Evolutionary conservation across 2,329 filamentous ascomycete genomes (phyloP).

Genomic region (Botrytis hyacinthi): DNA sequence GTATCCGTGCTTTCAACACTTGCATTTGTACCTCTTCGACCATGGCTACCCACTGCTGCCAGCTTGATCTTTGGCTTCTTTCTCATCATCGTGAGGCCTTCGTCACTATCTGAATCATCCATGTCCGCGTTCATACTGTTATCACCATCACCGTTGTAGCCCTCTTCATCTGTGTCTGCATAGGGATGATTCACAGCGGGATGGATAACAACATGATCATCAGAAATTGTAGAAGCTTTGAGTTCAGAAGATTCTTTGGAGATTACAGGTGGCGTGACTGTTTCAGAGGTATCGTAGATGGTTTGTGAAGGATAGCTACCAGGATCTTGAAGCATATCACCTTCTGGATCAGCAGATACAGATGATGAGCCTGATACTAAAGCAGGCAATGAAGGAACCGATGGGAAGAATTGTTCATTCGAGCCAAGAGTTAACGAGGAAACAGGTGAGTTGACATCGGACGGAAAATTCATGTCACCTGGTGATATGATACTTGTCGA

Average conservation of each 20-base stretch:
- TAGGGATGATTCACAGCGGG: conserved; percentile 18
- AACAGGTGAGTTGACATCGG: conserved; percentile 35
- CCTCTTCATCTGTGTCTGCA: conserved; percentile 34
- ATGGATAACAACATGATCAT: conserved; percentile 18
- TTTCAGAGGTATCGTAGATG: conserved; percentile 33
- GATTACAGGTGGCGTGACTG: conserved; percentile 33
- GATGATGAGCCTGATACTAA: conserved; percentile 63
- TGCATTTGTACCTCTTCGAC: conserved; percentile 57
- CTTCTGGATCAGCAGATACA: conserved; percentile 61
- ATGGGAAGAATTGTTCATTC: conserved; percentile 46
- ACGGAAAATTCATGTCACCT: conserved; percentile 19
- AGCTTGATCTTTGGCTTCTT: conserved; percentile 41
- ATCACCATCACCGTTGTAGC: conserved; percentile 36
- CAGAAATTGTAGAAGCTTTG: conserved; percentile 14
- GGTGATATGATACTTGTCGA: conserved; percentile 45
- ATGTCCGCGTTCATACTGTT: conserved; percentile 28
- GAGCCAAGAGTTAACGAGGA: conserved; percentile 50
- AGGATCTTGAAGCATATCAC: conserved; percentile 55
- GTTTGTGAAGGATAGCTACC: conserved; percentile 46
- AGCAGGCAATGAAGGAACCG: conserved; percentile 62
- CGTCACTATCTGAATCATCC: conserved; percentile 38
- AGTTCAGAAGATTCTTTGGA: conserved; percentile 30
- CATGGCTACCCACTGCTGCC: conserved; percentile 17
- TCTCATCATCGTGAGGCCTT: conserved; percentile 37
- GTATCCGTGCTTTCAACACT: conserved; percentile 63